Evolutionary conservation across 2,329 filamentous ascomycete species (phyloP), one percentile per base, ranked within the genome.

Genomic region (Cordyceps pruinosa): DNA sequence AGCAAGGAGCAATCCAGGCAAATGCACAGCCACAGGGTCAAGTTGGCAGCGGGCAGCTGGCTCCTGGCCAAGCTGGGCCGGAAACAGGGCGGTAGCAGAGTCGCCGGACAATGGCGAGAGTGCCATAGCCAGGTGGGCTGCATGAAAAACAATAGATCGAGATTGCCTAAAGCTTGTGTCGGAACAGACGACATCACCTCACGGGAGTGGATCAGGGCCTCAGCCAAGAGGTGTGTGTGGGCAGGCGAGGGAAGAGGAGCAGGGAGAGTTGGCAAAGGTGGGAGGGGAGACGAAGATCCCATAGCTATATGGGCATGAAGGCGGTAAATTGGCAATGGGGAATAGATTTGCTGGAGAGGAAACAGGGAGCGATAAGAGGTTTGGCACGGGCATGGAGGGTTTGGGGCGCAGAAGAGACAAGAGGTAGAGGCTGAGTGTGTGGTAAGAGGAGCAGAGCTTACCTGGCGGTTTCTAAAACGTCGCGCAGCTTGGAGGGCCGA

Each of bases 131-230:
- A 34, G 13, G 42, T 21, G 44, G 44, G 41, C 32, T 37, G 51
- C 39, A 54, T 54, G 15, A 39, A 23, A 45, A 44, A 26, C 7
- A 45, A 25, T 37, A 19, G 32, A 55, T 55, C 51, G 51, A 55
- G 51, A 55, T 55, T 55, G 44, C 41, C 23, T 37, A 39, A 47
- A 48, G 32, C 52, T 55, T 55, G 52, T 34, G 37, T 37, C 52
- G 30, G 52, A 44, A 41, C 32, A 25, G 42, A 32, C 34, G 28
- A 47, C 25, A 41, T 52, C 26, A 44, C n/a, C 41, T 37, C 17
- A n/a, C 26, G n/a, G 34, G 7, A 35, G 42, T 55, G 52, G 44
- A 48, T 39, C 34, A 32, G 41, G 26, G 5, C n/a, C 35, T 25
- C 13, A 15, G 32, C 32, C 42, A 47, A 26, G 17, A 19, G n/a